Evolutionary conservation across 179 eudicot species (phyloP).

Genomic region (Silene vulgaris): DNA sequence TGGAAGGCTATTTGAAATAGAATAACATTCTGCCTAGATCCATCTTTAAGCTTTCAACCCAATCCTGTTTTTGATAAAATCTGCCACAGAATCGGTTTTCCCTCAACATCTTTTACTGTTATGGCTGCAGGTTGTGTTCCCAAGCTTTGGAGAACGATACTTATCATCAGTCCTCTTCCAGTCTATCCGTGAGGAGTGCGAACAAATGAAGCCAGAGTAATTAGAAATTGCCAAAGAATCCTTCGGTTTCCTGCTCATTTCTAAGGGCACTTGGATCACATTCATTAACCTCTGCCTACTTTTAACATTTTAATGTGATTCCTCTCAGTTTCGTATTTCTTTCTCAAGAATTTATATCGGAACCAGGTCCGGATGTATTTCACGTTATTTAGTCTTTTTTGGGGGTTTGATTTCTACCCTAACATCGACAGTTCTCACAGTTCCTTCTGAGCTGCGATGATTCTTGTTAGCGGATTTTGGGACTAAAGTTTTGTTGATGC

Average conservation of each 20-base stretch:
- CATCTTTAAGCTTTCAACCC: no score
- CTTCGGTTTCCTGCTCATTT: not conserved
- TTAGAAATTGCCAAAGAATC: conserved; percentile 21
- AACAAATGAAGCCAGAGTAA: conserved; percentile 62
- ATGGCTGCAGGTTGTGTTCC: conserved; percentile 66
- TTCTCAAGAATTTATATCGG: not conserved
- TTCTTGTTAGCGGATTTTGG: not conserved
- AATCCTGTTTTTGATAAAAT: no score
- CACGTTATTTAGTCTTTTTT: not conserved
- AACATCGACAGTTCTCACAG: not conserved
- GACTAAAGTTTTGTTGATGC: not conserved
- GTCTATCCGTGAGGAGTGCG: conserved; percentile 81
- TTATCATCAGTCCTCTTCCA: conserved; percentile 69
- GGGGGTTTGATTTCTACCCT: not conserved
- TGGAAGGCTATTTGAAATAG: no score
- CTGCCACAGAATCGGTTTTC: not conserved
- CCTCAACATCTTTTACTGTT: not conserved
- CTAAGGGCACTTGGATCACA: not conserved
- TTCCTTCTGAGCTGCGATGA: not conserved
- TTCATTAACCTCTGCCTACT: not conserved
- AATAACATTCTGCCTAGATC: no score
- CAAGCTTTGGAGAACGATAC: conserved; percentile 87
- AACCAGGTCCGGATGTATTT: not conserved
- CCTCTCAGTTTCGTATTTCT: no score
- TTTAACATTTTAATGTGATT: not conserved